phyloP scores from a whole-genome alignment of 1,284 basidiomycete species.

The Cystobasidium slooffiae region DNA sequence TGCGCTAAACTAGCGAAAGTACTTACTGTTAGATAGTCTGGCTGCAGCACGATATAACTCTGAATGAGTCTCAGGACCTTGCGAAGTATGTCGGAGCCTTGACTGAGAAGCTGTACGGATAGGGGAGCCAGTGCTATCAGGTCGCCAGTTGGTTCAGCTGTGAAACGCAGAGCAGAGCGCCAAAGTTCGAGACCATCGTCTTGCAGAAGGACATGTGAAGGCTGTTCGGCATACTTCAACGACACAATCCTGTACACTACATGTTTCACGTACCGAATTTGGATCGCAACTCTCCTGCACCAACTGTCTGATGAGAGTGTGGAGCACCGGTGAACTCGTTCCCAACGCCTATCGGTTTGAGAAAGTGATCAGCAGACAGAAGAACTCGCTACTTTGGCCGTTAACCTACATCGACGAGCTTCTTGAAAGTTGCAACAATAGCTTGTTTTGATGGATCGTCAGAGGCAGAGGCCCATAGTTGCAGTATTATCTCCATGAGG shows the following conservation, averaged over 20 bases:
- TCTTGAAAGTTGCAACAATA: constrained; percentile 50
- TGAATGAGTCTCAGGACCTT: constrained; percentile 50
- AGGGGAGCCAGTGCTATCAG: constrained; percentile 48
- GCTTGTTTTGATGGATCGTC: constrained; percentile 50
- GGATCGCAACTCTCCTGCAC: constrained; percentile 49
- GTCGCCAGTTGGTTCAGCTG: constrained; percentile 40
- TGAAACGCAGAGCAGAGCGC: constrained; percentile 46
- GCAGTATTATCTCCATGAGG: constrained; percentile 48
- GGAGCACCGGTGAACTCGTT: constrained; percentile 46
- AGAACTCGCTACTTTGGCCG: no score
- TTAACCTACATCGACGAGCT: constrained; percentile 48
- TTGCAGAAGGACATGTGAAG: constrained; percentile 50
- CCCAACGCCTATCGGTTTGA: constrained; percentile 48
- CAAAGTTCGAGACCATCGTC: constrained; percentile 53
- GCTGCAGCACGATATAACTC: constrained; percentile 50
- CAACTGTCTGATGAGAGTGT: constrained; percentile 45
- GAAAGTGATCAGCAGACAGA: no score
- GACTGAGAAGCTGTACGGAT: constrained; percentile 43
- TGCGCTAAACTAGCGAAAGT: no score
- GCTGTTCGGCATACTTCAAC: constrained; percentile 20
- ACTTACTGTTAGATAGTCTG: not conserved
- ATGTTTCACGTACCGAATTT: constrained; percentile 45
- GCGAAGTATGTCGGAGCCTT: constrained; percentile 49
- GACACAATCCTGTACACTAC: no score
- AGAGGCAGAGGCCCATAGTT: constrained; percentile 45